A percentile compares a stretch with the other conserved stretches of the same genome.
phyloP scores from a whole-genome alignment of 2,329 filamentous ascomycete genomes.

The Colletotrichum sp. region DNA sequence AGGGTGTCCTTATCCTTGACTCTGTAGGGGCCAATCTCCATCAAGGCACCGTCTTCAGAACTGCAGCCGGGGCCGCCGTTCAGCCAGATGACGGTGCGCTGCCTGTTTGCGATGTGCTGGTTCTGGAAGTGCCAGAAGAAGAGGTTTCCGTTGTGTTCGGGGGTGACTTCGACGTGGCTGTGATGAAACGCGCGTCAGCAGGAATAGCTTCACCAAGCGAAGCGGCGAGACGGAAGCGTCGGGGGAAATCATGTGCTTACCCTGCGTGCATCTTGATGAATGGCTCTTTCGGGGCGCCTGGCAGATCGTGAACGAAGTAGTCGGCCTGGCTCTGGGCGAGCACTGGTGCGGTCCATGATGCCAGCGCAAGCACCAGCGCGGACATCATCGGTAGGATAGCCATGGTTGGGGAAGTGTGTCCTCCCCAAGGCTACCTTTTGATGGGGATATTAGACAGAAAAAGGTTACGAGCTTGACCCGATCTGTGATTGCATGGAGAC shows the following conservation, averaged over 20 bases:
- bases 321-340: conserved; percentile 60
- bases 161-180: conserved; percentile 90
- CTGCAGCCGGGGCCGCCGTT: conserved; percentile 98
- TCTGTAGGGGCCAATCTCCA: conserved; percentile 94
- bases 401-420: conserved; percentile 21
- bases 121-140: conserved; percentile 99
- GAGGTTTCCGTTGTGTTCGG: conserved; percentile 86
- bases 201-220: neutral
- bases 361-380: conserved; percentile 41
- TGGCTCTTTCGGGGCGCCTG: conserved; percentile 77
- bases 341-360: conserved; percentile 42
- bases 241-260: conserved; percentile 56
- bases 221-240: neutral
- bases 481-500: conserved; percentile 2
- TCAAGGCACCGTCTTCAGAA: conserved; percentile 94
- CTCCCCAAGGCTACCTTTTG: conserved; percentile 17
- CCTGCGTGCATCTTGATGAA: conserved; percentile 97
- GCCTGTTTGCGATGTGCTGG: conserved; percentile 88
- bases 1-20: conserved; percentile 76
- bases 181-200: conserved; percentile 29
- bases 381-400: conserved; percentile 24
- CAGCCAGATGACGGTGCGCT: conserved; percentile 93
- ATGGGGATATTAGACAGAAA: neutral
- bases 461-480: neutral
- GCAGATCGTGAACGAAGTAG: conserved; percentile 87